Evolutionary conservation across 768 basidiomycete genomes (phyloP), one percentile per base, ranked within the genome.

Genomic region (Pleurotus ostreatus): DNA sequence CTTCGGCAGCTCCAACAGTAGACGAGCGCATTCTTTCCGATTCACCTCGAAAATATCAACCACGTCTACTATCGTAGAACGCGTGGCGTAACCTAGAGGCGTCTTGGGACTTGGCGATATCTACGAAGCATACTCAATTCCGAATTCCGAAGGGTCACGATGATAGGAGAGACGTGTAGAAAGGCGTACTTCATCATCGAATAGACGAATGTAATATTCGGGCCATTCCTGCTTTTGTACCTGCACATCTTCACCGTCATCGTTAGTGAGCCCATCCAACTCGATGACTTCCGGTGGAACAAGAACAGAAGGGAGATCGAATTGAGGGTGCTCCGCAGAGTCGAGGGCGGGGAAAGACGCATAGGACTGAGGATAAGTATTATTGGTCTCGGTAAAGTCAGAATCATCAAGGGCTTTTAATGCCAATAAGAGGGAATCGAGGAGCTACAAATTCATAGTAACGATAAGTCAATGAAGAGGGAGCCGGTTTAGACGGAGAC

Each of bases 21-120:
- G 73, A 2, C 90, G 78, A 1, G 97, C 95, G 61, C 88, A 90
- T 64, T 99, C 97, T 68, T 96, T 97, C 55, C 97, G 84, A 69
- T 99, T 98, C 49, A 97, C 83, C 68, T 98, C 96, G 64, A 92
- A 98, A 13, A 98, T 88, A 56, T 92, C 84, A 41, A 97, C 70
- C 16, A 87, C 80, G 65, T 98, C 94, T 5, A 83, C 71, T 8
- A 97, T 69, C 20, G 84, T 77, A 9, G 86, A 80, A 22, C 89
- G 88, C 4, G 97, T 78, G 23, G 87, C 76, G 70, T 94, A 96
- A 3, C 94, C 94, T 7, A 82, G 72, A 0, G 89, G 82, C 2
- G 84, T 88, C 47, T 78, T 78, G 3, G 87, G 83, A 56, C 91
- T 81, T 1, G 92, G 92, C 1, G 90, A 88, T 18, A 91, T 73